Base-by-base conservation (phyloP, 768 basidiomycete species). In the Boletus huronensis region DNA sequence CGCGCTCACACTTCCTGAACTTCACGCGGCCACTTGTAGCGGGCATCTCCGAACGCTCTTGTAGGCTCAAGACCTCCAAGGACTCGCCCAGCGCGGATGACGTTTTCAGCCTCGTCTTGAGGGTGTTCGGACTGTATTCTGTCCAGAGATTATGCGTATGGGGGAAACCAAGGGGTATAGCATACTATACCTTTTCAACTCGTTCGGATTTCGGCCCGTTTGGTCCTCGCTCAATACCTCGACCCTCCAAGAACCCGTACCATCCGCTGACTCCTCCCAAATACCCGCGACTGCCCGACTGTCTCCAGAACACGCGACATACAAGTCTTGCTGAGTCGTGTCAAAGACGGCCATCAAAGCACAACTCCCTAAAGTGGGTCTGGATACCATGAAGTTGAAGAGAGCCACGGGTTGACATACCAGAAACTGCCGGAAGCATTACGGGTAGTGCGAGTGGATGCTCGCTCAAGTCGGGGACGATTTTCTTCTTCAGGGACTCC, bases 171-270 rank as follows among this genome's bases (percentile, higher is more conserved):
- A 6, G 21, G 7, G 44, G 25, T 14, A 3, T 13, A 17, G n/a
- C 6, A 21, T 19, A 45, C 64, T 76, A 48, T 62, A 94, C 95
- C 94, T 82, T 68, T 80, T 80, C 25, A 88, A 74, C 72, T 99
- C 97, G 43, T 82, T 86, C 16, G 82, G 84, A 67, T 93, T 98
- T 60, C 92, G 83, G 36, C 93, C 97, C 7, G 95, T 98, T 75
- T 98, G 95, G 66, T 98, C 97, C 70, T 98, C 93, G 28, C 83
- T 92, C 57, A 99, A 77, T n/a, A 91, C 91, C 68, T 97, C 93
- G 29, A 94, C 88, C 43, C 85, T 82, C 97, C 97, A 99, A 49
- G 76, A 78, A 11, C 90, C 90, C 49, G 78, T 74, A 4, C 83
- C 85, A 58, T 85, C 81, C 3, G 69, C 71, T 5, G 79, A 78